Evolutionary conservation across 139 green algal species (phyloP).

Genomic region (Yamagishiella unicocca): DNA sequence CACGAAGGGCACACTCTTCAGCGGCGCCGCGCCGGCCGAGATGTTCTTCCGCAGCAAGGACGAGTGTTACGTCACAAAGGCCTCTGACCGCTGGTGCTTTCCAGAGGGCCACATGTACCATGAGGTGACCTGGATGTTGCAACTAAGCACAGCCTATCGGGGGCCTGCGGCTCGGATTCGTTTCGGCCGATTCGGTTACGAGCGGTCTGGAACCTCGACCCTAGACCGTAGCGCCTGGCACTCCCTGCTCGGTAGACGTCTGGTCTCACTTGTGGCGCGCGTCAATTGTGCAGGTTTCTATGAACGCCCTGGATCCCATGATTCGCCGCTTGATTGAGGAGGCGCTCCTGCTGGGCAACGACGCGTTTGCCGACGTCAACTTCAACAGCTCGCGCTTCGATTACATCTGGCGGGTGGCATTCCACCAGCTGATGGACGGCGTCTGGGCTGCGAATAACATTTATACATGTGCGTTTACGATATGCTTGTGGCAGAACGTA

Average conservation of each 20-base stretch:
- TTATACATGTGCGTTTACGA: slow-evolving; percentile 41
- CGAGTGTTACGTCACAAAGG: slow-evolving; percentile 19
- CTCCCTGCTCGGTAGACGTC: no score
- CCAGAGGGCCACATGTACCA: slow-evolving; percentile 50
- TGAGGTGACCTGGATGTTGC: no score
- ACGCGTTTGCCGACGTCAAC: slow-evolving; percentile 21
- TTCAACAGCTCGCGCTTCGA: slow-evolving; percentile 46
- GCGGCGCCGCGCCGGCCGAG: not conserved
- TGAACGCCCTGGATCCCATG: slow-evolving; percentile 45
- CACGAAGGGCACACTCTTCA: slow-evolving; percentile 41
- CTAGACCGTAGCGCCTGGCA: no score
- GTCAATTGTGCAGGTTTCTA: slow-evolving; percentile 26
- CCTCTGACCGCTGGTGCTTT: slow-evolving; percentile 32
- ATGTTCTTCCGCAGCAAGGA: slow-evolving; percentile 53
- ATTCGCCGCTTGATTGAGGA: slow-evolving; percentile 40
- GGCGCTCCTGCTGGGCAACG: slow-evolving; percentile 43
- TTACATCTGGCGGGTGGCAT: slow-evolving; percentile 50
- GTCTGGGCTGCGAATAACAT: slow-evolving; percentile 34
- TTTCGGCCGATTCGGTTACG: no score
- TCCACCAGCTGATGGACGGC: slow-evolving; percentile 46
- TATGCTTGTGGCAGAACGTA: no score
- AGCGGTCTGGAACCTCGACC: no score
- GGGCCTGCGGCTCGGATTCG: no score
- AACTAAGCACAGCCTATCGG: no score
- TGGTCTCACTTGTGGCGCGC: no score